Conservation (phyloP, 192 early-diverging fungal species). For the Lobosporangium transversale region DNA sequence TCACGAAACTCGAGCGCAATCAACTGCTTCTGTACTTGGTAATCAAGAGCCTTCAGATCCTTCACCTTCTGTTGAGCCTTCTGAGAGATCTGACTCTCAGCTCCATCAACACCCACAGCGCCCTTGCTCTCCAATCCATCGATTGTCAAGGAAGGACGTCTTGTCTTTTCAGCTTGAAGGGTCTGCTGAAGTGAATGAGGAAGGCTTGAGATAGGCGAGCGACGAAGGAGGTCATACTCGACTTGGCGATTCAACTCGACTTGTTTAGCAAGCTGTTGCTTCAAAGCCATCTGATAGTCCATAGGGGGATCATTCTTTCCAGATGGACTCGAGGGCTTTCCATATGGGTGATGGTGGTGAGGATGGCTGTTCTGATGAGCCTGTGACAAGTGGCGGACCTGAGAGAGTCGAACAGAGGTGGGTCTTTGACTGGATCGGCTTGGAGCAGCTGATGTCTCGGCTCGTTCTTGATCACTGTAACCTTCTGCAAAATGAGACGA, state of each 20-base stretch:
- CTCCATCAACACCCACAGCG: not conserved
- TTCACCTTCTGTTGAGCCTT: constrained; percentile 46
- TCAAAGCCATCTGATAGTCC: constrained; percentile 47
- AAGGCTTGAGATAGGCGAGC: constrained; percentile 40
- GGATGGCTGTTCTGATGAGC: constrained; percentile 52
- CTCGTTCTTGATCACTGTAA: constrained; percentile 29
- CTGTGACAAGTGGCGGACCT: constrained; percentile 44
- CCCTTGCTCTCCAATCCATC: constrained; percentile 11
- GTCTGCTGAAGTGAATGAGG: constrained; percentile 50
- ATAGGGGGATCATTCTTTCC: constrained; percentile 39
- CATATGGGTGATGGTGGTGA: constrained; percentile 50
- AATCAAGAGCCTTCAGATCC: constrained; percentile 48
- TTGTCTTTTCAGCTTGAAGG: constrained; percentile 24
- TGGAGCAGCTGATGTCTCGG: not conserved
- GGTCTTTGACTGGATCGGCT: constrained; percentile 37
- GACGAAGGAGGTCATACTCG: constrained; percentile 47
- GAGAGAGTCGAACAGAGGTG: constrained; percentile 40
- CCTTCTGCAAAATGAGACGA: constrained; percentile 43
- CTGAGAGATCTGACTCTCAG: constrained; percentile 21
- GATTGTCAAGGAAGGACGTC: constrained; percentile 6
- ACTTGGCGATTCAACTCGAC: constrained; percentile 50
- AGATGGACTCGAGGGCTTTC: constrained; percentile 38
- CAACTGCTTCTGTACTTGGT: constrained; percentile 50
- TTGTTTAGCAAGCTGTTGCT: constrained; percentile 47
- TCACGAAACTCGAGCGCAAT: constrained; percentile 53